phyloP scores from a whole-genome alignment of 495 filamentous ascomycete species.

The Penicillium bialowiezense region DNA sequence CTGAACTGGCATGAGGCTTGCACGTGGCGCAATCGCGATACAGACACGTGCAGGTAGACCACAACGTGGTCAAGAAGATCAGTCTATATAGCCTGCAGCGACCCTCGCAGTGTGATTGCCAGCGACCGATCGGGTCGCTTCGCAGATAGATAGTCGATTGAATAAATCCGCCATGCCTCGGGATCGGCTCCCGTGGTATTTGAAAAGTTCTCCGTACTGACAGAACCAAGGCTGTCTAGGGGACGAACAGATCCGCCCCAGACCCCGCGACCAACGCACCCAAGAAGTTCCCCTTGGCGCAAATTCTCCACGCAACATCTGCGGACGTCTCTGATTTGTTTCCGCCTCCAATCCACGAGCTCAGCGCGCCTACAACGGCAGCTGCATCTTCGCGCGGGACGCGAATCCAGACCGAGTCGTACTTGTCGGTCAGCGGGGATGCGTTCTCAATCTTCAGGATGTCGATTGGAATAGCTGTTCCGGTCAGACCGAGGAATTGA shows the following conservation, averaged over 20 bases:
- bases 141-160: not conserved
- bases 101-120: not conserved
- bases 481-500: constrained; percentile 77
- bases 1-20: too few species aligned
- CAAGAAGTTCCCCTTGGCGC: constrained; percentile 54
- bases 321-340: constrained; percentile 33
- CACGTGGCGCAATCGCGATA: too few species aligned
- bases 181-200: not conserved
- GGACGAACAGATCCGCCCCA: constrained; percentile 44
- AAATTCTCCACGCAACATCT: constrained; percentile 56
- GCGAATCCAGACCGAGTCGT: constrained; percentile 64
- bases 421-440: not conserved
- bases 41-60: too few species aligned
- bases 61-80: too few species aligned
- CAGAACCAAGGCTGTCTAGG: constrained; percentile 6
- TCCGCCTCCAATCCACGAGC: constrained; percentile 54
- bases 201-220: not conserved
- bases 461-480: constrained; percentile 75
- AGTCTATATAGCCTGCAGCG: too few species aligned
- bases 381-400: constrained; percentile 66
- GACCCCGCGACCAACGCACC: constrained; percentile 42
- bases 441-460: constrained; percentile 61
- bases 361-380: constrained; percentile 65
- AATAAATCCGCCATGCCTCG: not conserved
- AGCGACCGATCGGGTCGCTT: not conserved